These are phyloP conservation scores for Penicillium bovifimosum DNA, from an alignment of 495 filamentous ascomycete genomes.

Conservation along the genomic window DNA sequence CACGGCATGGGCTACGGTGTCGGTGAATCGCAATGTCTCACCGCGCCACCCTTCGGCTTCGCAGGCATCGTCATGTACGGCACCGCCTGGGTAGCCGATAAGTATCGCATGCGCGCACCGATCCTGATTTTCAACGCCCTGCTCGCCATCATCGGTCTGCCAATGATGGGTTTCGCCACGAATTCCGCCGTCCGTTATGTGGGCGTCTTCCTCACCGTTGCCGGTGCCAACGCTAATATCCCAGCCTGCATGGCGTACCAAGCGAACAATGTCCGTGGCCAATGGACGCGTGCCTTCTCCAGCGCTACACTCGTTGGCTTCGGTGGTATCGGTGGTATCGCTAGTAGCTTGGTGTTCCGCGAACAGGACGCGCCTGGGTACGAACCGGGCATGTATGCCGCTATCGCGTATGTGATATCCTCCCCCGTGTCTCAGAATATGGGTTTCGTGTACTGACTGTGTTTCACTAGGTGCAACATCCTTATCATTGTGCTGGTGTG, in stretches of 20 bases:
- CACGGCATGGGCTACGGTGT: constrained; percentile 53
- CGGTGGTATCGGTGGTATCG: constrained; percentile 57
- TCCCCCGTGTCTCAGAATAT: neutral
- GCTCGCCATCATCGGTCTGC: constrained; percentile 46
- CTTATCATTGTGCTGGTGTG: constrained; percentile 37
- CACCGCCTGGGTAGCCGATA: constrained; percentile 50
- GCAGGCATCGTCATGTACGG: constrained; percentile 55
- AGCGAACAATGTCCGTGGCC: constrained; percentile 60
- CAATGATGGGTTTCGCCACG: constrained; percentile 48
- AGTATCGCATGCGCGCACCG: constrained; percentile 51
- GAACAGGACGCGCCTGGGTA: constrained; percentile 53
- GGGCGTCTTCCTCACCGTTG: constrained; percentile 58
- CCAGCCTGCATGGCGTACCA: constrained; percentile 56
- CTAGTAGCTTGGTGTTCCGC: constrained; percentile 52
- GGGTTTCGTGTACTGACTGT: constrained; percentile 5
- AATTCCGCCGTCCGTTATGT: constrained; percentile 52
- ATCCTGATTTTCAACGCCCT: constrained; percentile 52
- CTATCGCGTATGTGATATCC: constrained; percentile 35
- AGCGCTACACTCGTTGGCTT: constrained; percentile 51
- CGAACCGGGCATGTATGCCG: constrained; percentile 48
- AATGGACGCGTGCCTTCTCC: constrained; percentile 59
- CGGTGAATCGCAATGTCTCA: constrained; percentile 54
- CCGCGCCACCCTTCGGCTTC: constrained; percentile 57
- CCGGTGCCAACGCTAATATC: constrained; percentile 56
- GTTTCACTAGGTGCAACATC: constrained; percentile 31